A percentile compares a stretch with the other conserved stretches of the same genome.
phyloP scores from a whole-genome alignment of 257 asterid genomes.

The Primulina tabacum region DNA sequence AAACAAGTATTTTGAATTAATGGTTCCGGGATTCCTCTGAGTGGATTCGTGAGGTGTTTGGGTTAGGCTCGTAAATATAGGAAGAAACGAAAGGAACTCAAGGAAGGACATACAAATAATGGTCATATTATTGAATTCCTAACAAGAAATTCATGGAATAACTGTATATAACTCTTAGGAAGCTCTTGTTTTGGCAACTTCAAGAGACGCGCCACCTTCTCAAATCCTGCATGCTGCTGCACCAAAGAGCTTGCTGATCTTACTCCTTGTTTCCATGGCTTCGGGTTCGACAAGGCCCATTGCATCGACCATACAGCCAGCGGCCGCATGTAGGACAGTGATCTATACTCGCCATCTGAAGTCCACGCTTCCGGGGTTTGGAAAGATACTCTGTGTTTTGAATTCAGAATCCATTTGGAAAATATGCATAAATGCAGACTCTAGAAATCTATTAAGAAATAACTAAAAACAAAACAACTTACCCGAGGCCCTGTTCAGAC shows the following conservation, averaged over 20 bases:
- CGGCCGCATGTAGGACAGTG: constrained; percentile 49
- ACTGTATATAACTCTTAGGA: constrained; percentile 41
- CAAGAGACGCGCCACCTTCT: constrained; percentile 38
- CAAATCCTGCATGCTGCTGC: constrained; percentile 36
- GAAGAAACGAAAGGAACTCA: background rate
- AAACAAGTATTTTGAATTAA: too few relatives aligned
- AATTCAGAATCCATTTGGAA: background rate
- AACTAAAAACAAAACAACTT: constrained; percentile 8
- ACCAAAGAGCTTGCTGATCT: constrained; percentile 7
- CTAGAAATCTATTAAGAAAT: background rate
- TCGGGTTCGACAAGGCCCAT: constrained; percentile 41
- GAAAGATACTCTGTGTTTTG: constrained; percentile 33
- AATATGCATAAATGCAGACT: background rate
- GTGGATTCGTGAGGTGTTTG: too few relatives aligned
- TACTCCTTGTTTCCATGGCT: constrained; percentile 10
- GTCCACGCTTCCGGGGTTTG: constrained; percentile 56
- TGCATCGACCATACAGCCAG: constrained; percentile 56
- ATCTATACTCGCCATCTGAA: constrained; percentile 36
- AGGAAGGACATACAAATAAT: background rate
- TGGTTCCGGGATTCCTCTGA: too few relatives aligned
- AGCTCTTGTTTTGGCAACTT: constrained; percentile 44
- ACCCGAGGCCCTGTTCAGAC: constrained; percentile 39
- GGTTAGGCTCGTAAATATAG: too few relatives aligned
- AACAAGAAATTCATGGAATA: constrained; percentile 42
- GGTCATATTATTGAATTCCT: constrained; percentile 27